Base-by-base conservation (phyloP, 2,329 filamentous ascomycete genomes). In the Aspergillus sp. region DNA sequence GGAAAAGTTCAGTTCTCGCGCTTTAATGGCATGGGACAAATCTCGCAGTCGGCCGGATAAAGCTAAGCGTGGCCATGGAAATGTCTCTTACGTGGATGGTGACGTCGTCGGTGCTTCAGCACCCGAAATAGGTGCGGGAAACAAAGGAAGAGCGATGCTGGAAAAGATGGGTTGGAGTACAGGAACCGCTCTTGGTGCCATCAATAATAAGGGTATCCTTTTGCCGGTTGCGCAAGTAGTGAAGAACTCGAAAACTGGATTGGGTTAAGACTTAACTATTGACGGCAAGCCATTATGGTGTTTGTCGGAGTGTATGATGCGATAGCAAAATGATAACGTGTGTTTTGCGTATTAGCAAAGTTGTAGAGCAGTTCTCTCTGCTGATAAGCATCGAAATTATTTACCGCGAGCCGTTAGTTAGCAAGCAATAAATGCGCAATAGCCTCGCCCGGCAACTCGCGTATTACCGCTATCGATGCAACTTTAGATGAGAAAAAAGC, bases 131-230 rank as follows among this genome's bases (percentile, higher is more conserved):
- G 90, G 90, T 1, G 79, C 81, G 4, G 90, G 89, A 53, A 98
- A 96, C 71, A 91, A 86, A 64, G 95, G 95, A 11, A 85, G 91
- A 51, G 86, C 87, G 3, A 90, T 99, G 86, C 77, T 99, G 62
- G 91, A 96, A 77, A 98, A 95, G 77, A 98, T 98, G 95, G 95
- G 95, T 3, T 99, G 95, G 93, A 90, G 85, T 60, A 88, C 83
- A 52, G 95, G 95, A 5, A 96, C 88, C 69, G 90, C 90, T 1
- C 82, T 99, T 1, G 95, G 95, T 52, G 86, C 90, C 11, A 71
- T 80, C 1, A 87, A 96, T 62, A 96, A 96, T 73, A 90, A 95
- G 73, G 95, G 95, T 33, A 95, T 96, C 52, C 76, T 96, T 62
- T 86, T 91, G 60, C 93, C 93, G 0, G 89, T 99, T 23, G 83